phyloP scores from a whole-genome alignment of 2,329 filamentous ascomycete genomes.

The Trichoderma hamatum region DNA sequence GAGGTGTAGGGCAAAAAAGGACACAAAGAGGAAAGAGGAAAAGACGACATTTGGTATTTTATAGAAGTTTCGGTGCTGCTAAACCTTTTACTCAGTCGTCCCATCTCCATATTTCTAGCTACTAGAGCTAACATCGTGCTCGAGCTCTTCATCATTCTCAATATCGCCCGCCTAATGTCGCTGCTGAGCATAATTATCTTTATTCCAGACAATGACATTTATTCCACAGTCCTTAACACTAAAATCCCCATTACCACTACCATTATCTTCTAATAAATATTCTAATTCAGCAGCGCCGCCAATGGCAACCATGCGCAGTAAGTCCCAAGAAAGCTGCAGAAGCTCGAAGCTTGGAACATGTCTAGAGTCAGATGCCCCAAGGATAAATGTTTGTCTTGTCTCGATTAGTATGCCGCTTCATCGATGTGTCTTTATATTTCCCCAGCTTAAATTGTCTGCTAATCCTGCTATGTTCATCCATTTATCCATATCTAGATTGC shows the following conservation, averaged over 20 bases:
- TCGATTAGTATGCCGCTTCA: background rate
- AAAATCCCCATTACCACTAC: no score
- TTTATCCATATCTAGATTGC: no score
- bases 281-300: background rate
- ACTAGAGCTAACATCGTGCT: no score
- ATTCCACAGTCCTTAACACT: no score
- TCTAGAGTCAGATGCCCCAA: background rate
- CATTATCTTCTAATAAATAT: background rate
- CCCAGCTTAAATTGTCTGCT: background rate
- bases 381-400: background rate
- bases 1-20: no score
- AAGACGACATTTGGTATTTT: no score
- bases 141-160: background rate
- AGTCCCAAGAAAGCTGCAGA: background rate
- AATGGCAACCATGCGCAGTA: background rate
- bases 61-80: background rate
- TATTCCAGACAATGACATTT: background rate
- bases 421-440: background rate
- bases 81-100: no score
- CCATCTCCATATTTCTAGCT: no score
- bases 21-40: no score
- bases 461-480: background rate
- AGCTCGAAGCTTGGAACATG: background rate
- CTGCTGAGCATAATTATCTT: background rate
- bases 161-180: background rate